phyloP scores from a whole-genome alignment of 352 stramenopile species.

The Globisporangium paroecandrum region DNA sequence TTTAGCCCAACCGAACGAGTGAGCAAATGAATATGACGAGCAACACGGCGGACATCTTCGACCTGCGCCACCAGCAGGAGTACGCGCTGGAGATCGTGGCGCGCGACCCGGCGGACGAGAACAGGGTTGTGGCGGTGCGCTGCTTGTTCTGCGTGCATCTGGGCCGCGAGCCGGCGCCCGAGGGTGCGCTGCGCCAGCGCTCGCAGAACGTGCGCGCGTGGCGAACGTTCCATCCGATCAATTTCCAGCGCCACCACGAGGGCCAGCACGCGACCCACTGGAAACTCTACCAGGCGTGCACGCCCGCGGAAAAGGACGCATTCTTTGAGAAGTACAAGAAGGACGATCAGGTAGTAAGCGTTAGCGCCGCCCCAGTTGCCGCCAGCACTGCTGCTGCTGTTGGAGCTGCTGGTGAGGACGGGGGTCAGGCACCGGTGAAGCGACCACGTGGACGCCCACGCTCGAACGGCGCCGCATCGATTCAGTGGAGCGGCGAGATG shows the following conservation, averaged over 20 bases:
- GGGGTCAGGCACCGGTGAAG: not conserved
- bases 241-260: conserved; percentile 2
- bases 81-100: not conserved
- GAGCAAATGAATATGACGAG: not conserved
- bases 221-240: not conserved
- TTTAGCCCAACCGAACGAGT: too few species aligned
- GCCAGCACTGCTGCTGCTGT: not conserved
- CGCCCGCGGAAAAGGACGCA: not conserved
- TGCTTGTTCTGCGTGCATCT: conserved; percentile 1
- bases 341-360: not conserved
- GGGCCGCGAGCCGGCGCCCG: not conserved
- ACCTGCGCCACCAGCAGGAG: not conserved
- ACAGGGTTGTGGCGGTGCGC: not conserved
- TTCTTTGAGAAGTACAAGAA: not conserved
- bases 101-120: not conserved
- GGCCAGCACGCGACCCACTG: not conserved
- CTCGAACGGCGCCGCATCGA: not conserved
- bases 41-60: not conserved
- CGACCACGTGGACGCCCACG: conserved; percentile 5
- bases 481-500: conserved; percentile 15
- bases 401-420: not conserved
- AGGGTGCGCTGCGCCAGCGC: not conserved
- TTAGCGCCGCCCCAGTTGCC: not conserved
- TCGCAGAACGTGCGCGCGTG: not conserved
- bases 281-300: conserved; percentile 2